Percentiles rank a stretch among this genome's conserved stretches.
These are phyloP conservation scores for Venturia pyrina DNA, from an alignment of 2,329 filamentous ascomycete genomes.

Conservation along the genomic window DNA sequence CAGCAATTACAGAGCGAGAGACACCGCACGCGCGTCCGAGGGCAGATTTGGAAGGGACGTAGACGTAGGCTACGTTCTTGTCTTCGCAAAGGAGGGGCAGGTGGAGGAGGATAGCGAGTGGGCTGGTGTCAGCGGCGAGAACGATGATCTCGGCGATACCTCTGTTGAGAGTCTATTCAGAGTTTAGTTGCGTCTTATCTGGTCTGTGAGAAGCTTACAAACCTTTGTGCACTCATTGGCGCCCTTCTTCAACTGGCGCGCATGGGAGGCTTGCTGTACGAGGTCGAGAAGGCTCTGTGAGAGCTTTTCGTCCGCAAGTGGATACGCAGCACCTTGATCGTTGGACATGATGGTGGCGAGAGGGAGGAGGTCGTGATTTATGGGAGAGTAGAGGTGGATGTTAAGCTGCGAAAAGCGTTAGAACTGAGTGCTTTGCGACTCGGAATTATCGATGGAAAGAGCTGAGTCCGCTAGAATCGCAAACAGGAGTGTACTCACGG, in stretches of 20 bases:
- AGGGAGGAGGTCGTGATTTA: not conserved
- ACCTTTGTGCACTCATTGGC: constrained; percentile 14
- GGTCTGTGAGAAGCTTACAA: not conserved
- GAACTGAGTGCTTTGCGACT: not conserved
- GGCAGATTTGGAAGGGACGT: constrained; percentile 76
- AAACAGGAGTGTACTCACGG: not conserved
- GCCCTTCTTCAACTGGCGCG: constrained; percentile 14
- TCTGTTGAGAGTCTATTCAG: constrained; percentile 52
- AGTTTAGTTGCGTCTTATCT: not conserved
- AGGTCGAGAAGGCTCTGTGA: constrained; percentile 13
- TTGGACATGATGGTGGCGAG: not conserved
- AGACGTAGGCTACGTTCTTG: constrained; percentile 64
- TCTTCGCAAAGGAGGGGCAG: constrained; percentile 77
- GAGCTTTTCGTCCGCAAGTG: constrained; percentile 13
- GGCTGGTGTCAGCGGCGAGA: constrained; percentile 51
- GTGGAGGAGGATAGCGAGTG: constrained; percentile 46
- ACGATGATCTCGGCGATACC: constrained; percentile 85
- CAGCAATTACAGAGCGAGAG: constrained; percentile 74
- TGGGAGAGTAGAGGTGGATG: not conserved
- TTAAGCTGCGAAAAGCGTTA: not conserved
- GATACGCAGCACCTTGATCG: constrained; percentile 10
- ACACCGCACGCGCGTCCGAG: constrained; percentile 87
- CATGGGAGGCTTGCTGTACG: constrained; percentile 13
- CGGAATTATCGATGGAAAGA: not conserved
- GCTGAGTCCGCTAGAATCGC: not conserved